Conservation (phyloP, 208 protist genomes). For the Giardia muris region DNA sequence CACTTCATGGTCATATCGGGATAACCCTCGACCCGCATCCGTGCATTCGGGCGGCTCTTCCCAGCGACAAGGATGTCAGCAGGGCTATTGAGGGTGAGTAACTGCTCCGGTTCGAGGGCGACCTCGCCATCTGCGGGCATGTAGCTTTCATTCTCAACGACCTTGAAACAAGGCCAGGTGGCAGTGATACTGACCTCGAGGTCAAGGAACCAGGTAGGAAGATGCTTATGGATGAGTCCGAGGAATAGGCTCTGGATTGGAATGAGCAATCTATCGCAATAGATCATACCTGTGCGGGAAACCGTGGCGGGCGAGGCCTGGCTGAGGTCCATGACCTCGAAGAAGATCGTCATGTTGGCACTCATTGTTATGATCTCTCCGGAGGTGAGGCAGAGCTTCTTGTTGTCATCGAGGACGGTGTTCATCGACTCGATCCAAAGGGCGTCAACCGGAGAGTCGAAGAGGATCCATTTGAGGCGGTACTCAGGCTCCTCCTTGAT, state of each 20-base stretch:
- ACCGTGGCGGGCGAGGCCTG: slow-evolving; percentile 90
- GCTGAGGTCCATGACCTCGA: slow-evolving; percentile 85
- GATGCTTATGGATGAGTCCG: background rate
- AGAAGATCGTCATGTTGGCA: slow-evolving; percentile 56
- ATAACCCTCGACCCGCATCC: background rate
- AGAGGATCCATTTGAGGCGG: slow-evolving; percentile 73
- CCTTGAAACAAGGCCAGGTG: background rate
- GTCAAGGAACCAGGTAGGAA: background rate
- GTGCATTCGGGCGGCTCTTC: background rate
- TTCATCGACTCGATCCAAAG: slow-evolving; percentile 97
- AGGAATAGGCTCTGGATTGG: background rate
- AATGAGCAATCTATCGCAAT: slow-evolving; percentile 47
- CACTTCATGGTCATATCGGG: background rate
- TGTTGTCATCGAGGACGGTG: slow-evolving; percentile 91
- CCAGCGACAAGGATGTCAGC: background rate
- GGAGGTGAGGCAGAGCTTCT: slow-evolving; percentile 80
- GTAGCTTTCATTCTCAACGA: background rate
- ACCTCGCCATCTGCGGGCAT: background rate
- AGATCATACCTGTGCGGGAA: slow-evolving; percentile 92
- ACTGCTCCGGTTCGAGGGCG: background rate
- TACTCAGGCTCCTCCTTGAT: slow-evolving; percentile 39
- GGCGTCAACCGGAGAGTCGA: slow-evolving; percentile 92
- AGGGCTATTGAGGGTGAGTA: background rate
- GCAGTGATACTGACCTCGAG: background rate
- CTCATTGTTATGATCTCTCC: slow-evolving; percentile 44